Evolutionary conservation across 2,329 filamentous ascomycete genomes (phyloP).

Genomic region (Lomentospora prolificans): DNA sequence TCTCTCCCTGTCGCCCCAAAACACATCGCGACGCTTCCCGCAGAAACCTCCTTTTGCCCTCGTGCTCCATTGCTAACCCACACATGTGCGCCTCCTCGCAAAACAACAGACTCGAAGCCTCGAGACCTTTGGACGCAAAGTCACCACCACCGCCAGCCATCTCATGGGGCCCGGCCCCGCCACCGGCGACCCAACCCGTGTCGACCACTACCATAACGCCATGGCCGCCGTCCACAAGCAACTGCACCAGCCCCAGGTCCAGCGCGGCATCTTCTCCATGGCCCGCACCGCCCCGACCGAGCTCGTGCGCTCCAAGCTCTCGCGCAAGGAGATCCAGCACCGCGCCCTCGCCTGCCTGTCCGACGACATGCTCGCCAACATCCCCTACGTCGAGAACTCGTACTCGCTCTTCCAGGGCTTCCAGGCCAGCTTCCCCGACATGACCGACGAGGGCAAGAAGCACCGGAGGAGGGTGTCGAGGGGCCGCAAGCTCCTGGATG

Average conservation of each 20-base stretch:
- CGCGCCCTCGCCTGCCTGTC: slow-evolving; percentile 80
- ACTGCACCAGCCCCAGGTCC: slow-evolving; percentile 70
- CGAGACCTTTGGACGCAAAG: slow-evolving; percentile 88
- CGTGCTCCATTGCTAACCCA: slow-evolving; percentile 3
- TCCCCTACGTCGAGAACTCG: slow-evolving; percentile 68
- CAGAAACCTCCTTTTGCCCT: background rate
- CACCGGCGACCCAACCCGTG: slow-evolving; percentile 28
- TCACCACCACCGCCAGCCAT: slow-evolving; percentile 85
- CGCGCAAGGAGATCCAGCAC: slow-evolving; percentile 85
- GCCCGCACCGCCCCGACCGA: slow-evolving; percentile 88
- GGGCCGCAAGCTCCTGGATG: slow-evolving; percentile 65
- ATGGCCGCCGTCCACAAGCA: slow-evolving; percentile 86
- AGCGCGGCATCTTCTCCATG: slow-evolving; percentile 85
- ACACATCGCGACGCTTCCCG: background rate
- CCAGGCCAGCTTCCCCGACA: slow-evolving; percentile 72
- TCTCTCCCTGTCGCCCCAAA: background rate
- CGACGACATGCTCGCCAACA: slow-evolving; percentile 81
- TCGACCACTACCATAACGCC: slow-evolving; percentile 67
- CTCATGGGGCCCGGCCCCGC: slow-evolving; percentile 60
- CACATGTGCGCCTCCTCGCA: slow-evolving; percentile 3
- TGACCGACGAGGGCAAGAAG: slow-evolving; percentile 60
- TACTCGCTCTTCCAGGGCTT: slow-evolving; percentile 98
- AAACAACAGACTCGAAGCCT: slow-evolving; percentile 64
- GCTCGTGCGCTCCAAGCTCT: slow-evolving; percentile 83
- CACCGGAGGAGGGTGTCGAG: slow-evolving; percentile 52